Evolutionary conservation across 1,284 basidiomycete genomes (phyloP).

Genomic region (Moesziomyces antarcticus): DNA sequence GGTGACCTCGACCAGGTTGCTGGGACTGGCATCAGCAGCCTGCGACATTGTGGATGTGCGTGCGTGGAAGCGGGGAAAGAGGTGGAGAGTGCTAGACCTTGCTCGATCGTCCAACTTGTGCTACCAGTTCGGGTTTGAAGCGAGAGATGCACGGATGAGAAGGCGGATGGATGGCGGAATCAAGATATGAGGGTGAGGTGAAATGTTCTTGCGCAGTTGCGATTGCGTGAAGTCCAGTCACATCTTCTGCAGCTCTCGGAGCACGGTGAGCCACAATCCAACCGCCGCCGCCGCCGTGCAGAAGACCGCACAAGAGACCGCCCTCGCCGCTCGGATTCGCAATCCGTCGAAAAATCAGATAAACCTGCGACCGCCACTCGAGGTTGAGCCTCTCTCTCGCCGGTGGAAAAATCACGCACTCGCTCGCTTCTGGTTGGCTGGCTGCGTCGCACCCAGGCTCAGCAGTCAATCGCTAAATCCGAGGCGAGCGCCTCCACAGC

Average conservation of each 20-base stretch:
- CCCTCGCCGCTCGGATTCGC: no score
- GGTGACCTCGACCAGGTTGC: slow-evolving; percentile 61
- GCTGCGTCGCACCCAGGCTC: neutral
- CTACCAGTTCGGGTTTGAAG: neutral
- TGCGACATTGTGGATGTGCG: slow-evolving; percentile 9
- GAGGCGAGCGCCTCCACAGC: neutral
- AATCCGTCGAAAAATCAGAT: neutral
- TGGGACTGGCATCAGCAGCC: slow-evolving; percentile 26
- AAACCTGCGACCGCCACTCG: neutral
- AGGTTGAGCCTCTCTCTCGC: no score
- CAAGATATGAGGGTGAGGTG: no score
- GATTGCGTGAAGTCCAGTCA: neutral
- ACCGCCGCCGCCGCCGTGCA: neutral
- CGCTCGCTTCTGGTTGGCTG: neutral
- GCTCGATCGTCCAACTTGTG: no score
- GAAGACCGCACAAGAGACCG: neutral
- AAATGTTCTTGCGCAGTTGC: neutral
- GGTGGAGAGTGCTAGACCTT: neutral
- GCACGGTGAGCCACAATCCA: neutral
- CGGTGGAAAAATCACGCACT: neutral
- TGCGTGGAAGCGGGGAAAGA: no score
- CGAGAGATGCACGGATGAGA: neutral
- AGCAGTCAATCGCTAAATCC: neutral
- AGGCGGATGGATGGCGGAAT: neutral
- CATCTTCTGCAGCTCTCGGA: neutral